phyloP scores from a whole-genome alignment of 2,329 filamentous ascomycete species.

The Aspergillus pseudoviridinutans region DNA sequence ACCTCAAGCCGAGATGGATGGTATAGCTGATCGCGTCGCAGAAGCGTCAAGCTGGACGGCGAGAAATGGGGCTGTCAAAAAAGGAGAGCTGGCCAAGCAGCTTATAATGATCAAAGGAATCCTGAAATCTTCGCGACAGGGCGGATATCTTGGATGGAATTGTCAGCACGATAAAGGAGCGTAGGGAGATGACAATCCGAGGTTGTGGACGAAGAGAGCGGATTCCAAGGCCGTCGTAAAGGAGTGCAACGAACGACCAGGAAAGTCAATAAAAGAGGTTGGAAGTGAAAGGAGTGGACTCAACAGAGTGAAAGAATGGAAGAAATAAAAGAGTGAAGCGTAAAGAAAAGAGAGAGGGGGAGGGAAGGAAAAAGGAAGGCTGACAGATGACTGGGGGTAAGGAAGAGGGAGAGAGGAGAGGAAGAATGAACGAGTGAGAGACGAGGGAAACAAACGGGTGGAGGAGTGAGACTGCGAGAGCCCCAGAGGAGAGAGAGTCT shows the following conservation, averaged over 20 bases:
- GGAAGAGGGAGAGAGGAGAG: constrained; percentile 18
- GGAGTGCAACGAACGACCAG: constrained; percentile 49
- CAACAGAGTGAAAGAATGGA: constrained; percentile 19
- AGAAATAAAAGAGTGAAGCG: constrained; percentile 21
- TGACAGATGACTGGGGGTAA: constrained; percentile 24
- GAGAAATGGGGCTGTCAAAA: constrained; percentile 19
- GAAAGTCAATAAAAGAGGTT: constrained; percentile 28
- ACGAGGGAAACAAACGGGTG: constrained; percentile 12
- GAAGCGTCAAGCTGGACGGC: constrained; percentile 23
- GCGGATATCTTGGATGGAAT: constrained; percentile 9
- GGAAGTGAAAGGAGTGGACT: constrained; percentile 12
- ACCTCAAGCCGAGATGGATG: constrained; percentile 22
- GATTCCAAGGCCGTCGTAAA: constrained; percentile 47
- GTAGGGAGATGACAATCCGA: constrained; percentile 17
- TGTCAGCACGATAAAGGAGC: constrained; percentile 9
- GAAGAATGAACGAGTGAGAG: constrained; percentile 13
- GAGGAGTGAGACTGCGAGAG: constrained; percentile 5
- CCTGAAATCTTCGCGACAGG: constrained; percentile 15
- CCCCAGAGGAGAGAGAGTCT: constrained; percentile 1
- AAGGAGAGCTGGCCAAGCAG: constrained; percentile 38
- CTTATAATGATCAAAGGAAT: constrained; percentile 21
- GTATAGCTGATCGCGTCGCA: constrained; percentile 29
- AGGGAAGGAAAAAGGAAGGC: constrained; percentile 22
- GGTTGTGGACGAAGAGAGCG: constrained; percentile 34
- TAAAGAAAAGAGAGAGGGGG: constrained; percentile 30